Evolutionary conservation across 495 filamentous ascomycete species (phyloP).

Genomic region (Lepraria neglecta): DNA sequence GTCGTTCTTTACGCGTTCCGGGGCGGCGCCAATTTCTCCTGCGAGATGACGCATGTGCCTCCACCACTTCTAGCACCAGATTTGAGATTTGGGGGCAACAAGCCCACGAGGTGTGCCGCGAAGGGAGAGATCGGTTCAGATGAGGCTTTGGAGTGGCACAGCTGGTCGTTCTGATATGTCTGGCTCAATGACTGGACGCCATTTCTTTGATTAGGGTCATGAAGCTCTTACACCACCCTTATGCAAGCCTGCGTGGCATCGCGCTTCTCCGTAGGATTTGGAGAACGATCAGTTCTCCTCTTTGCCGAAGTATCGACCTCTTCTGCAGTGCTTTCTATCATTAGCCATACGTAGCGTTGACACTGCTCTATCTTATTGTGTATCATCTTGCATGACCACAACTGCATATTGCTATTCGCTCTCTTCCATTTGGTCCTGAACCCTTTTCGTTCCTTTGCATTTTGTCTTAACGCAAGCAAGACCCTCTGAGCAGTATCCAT

Average conservation of each 20-base stretch:
- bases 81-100: neutral
- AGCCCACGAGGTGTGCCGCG: neutral
- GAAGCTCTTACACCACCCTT: neutral
- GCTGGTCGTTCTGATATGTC: neutral
- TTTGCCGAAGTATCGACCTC: neutral
- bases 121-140: neutral
- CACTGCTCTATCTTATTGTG: neutral
- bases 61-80: neutral
- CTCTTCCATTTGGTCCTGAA: neutral
- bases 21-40: too few species aligned
- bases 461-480: neutral
- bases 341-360: neutral
- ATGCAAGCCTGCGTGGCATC: constrained; percentile 5
- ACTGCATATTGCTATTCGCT: neutral
- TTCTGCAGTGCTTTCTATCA: neutral
- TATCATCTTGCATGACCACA: neutral
- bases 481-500: neutral
- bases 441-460: neutral
- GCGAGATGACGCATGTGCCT: too few species aligned
- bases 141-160: neutral
- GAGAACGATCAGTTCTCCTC: constrained; percentile 1
- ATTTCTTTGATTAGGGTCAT: neutral
- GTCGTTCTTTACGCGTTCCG: too few species aligned
- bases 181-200: neutral
- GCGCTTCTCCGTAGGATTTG: neutral